phyloP scores from a whole-genome alignment of 148 eudicot species.

The Heliamphora exappendiculata region DNA sequence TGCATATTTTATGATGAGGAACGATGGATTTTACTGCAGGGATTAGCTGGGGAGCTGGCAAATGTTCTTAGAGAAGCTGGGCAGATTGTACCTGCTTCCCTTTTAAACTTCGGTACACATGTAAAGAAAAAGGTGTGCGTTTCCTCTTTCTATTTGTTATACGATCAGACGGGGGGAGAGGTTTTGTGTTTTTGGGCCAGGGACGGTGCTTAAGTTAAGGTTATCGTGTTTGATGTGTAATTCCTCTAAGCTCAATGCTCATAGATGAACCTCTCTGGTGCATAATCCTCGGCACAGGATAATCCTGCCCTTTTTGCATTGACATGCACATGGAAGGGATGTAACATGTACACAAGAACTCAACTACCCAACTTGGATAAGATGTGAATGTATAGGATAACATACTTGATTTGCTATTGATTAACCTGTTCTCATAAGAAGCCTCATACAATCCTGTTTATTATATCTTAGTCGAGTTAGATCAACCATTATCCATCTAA shows the following conservation, averaged over 20 bases:
- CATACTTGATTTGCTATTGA: not conserved
- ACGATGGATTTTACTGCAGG: constrained; percentile 33
- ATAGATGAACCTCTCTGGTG: not conserved
- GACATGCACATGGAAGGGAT: not conserved
- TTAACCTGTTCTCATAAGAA: not conserved
- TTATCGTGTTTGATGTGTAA: not conserved
- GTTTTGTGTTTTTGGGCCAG: not conserved
- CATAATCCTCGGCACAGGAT: not conserved
- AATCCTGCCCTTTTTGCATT: not conserved
- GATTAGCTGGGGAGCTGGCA: constrained; percentile 84
- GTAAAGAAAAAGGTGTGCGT: constrained; percentile 86
- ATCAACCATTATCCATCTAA: too few species aligned
- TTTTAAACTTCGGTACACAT: constrained; percentile 90
- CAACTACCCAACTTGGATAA: not conserved
- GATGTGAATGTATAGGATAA: too few species aligned
- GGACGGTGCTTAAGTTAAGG: not conserved
- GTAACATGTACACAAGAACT: not conserved
- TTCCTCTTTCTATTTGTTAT: not conserved
- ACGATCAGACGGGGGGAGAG: not conserved
- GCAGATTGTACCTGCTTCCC: constrained; percentile 68
- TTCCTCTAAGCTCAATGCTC: not conserved
- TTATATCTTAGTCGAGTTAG: not conserved
- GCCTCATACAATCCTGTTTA: not conserved
- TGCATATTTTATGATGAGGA: not conserved
- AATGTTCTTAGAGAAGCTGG: constrained; percentile 98